Evolutionary conservation across 2,329 filamentous ascomycete species (phyloP), one percentile per base, ranked within the genome.

Genomic region (Clathrospora elynae): DNA sequence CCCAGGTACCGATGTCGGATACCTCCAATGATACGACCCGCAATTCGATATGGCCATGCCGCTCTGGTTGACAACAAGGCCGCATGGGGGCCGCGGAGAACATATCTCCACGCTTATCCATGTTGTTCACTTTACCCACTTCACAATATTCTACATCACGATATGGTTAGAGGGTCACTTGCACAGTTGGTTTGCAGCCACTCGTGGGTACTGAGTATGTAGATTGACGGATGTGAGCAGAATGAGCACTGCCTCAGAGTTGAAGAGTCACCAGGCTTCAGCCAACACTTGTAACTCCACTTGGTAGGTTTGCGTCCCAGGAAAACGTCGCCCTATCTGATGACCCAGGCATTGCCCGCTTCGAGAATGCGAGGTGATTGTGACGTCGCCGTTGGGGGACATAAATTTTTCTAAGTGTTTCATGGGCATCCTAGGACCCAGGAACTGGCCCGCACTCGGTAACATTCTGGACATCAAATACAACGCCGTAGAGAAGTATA

Each of bases 401-500:
- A n/a, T n/a, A n/a, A n/a, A n/a, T n/a, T n/a, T n/a, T n/a, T n/a
- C n/a, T n/a, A n/a, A n/a, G n/a, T n/a, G n/a, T 3, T 42, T 73
- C 2, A 68, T 71, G 6, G 64, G 61, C 5, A 73, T 75, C 51
- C 26, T 53, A 0, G 72, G 72, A 3, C 72, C 71, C 1, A 53
- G 54, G 18, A 72, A 71, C 30, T 66, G 67, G 52, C 70, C 69
- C 0, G 41, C 73, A 10, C 66, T 75, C 6, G 72, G 72, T 10
- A 74, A 74, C 43, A 71, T 74, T 18, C 66, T 69, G 5, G 62
- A 71, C 25, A 73, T 75, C 44, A 71, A 67, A 18, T 66, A 64
- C 56, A 73, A 74, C 28, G 70, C 71, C 0, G 66, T 71, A 2
- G 71, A 74, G 33, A 71, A 70, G 45, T 75, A 75, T 41, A 66